phyloP scores from a whole-genome alignment of 2,329 filamentous ascomycete genomes.

The Akanthomyces dipterigenus region DNA sequence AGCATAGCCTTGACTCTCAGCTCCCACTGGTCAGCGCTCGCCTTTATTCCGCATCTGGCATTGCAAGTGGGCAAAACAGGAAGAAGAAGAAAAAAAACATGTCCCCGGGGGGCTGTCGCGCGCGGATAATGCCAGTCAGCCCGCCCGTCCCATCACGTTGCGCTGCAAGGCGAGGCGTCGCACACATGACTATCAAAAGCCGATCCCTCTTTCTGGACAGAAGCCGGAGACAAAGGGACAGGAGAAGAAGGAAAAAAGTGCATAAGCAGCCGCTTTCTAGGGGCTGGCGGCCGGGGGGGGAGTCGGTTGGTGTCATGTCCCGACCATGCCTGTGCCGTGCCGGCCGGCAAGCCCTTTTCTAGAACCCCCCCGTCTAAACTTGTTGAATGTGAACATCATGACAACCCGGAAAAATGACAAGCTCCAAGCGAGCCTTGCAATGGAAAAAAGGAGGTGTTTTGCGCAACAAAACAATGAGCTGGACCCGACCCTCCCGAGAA shows the following conservation, averaged over 20 bases:
- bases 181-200: neutral
- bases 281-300: neutral
- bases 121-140: too few relatives aligned
- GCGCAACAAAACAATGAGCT: neutral
- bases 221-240: neutral
- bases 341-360: neutral
- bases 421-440: neutral
- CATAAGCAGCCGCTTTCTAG: neutral
- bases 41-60: neutral
- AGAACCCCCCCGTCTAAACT: too few relatives aligned
- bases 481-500: neutral
- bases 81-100: neutral
- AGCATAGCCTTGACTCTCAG: neutral
- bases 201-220: neutral
- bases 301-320: neutral
- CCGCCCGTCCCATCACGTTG: too few relatives aligned
- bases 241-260: neutral
- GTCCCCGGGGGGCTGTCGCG: too few relatives aligned
- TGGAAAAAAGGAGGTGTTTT: neutral
- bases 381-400: too few relatives aligned
- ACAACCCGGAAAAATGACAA: too few relatives aligned
- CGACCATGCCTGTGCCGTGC: neutral
- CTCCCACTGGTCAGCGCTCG: neutral
- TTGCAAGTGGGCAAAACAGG: neutral
- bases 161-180: neutral